Conservation (phyloP, 2,329 filamentous ascomycete genomes). For the Alternaria sp. region DNA sequence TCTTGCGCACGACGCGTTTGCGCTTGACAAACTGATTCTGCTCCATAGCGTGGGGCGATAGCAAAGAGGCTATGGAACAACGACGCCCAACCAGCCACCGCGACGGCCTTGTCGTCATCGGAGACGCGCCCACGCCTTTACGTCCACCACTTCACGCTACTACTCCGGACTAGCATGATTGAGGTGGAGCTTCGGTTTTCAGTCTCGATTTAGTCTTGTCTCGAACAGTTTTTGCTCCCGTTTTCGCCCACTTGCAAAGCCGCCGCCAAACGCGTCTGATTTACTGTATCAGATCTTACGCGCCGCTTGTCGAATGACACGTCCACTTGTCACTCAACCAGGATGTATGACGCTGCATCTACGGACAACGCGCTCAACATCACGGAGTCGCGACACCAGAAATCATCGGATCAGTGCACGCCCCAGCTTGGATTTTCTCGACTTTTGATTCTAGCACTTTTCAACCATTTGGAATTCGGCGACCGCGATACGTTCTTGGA, state of each 20-base stretch:
- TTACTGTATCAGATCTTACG: conserved; percentile 18
- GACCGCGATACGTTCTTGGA: not conserved
- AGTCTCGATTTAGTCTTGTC: conserved; percentile 12
- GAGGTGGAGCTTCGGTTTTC: conserved; percentile 19
- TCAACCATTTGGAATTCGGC: not conserved
- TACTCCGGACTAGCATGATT: conserved; percentile 16
- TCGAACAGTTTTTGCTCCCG: conserved; percentile 1
- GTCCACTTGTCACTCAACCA: conserved; percentile 13
- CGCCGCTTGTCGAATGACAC: conserved; percentile 14
- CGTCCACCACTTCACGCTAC: conserved; percentile 10
- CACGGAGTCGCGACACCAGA: conserved; percentile 4
- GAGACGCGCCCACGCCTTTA: not conserved
- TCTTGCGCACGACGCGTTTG: not conserved
- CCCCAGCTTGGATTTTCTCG: not conserved
- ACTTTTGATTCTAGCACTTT: not conserved
- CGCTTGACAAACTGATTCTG: conserved; percentile 12
- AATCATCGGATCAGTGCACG: not conserved
- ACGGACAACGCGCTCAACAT: conserved; percentile 14
- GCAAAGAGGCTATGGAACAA: not conserved
- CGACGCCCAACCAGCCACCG: conserved; percentile 1
- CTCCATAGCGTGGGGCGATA: conserved; percentile 1
- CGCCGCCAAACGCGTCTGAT: conserved; percentile 8
- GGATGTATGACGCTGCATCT: conserved; percentile 31
- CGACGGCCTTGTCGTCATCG: conserved; percentile 6
- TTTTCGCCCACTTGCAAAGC: conserved; percentile 6